Conservation (phyloP, 768 basidiomycete genomes). For the Suillus variegatus region DNA sequence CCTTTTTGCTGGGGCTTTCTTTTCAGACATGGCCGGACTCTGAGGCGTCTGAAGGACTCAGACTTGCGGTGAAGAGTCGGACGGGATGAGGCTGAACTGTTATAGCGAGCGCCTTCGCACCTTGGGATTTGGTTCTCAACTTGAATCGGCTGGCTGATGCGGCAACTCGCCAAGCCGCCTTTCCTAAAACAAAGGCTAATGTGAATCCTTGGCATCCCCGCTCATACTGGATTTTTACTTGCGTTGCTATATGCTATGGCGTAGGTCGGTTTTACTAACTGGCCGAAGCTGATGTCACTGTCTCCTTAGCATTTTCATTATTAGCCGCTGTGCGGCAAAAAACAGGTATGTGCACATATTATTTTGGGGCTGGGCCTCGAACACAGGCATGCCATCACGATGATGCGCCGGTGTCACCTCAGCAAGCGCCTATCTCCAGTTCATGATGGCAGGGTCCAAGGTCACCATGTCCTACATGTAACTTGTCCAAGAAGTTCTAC, state of each 20-base stretch:
- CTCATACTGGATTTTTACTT: neutral
- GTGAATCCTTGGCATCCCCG: neutral
- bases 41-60: constrained; percentile 8
- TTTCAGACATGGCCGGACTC: constrained; percentile 28
- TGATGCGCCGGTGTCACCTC: neutral
- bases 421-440: neutral
- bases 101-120: constrained; percentile 27
- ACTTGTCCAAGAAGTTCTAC: neutral
- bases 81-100: constrained; percentile 19
- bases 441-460: neutral
- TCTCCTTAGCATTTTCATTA: neutral
- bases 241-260: neutral
- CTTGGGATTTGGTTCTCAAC: constrained; percentile 10
- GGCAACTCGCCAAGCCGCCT: constrained; percentile 6
- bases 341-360: neutral
- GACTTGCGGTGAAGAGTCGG: constrained; percentile 17
- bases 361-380: neutral
- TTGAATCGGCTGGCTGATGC: constrained; percentile 18
- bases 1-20: constrained; percentile 24
- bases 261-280: neutral
- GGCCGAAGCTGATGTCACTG: neutral
- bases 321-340: constrained; percentile 1
- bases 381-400: neutral
- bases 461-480: neutral
- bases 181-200: neutral